Evolutionary conservation across 768 basidiomycete species (phyloP), one percentile per base, ranked within the genome.

Genomic region (Mycena haematopus): DNA sequence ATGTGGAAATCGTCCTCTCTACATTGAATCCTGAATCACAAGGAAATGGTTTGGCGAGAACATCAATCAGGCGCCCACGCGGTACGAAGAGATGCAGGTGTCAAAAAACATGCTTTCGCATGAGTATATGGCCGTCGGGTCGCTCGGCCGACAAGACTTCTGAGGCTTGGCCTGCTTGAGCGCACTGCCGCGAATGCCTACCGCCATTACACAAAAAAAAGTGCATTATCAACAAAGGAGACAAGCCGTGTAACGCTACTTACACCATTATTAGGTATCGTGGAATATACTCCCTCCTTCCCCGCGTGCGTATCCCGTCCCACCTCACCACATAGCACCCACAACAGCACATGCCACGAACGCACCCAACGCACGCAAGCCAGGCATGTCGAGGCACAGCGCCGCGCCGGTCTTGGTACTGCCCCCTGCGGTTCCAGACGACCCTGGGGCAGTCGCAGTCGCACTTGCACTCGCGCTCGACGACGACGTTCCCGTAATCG

Each of bases 371-470:
- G 36, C 35, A 29, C 33, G 47, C 24, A 51, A 2, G n/a, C 60
- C 8, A 15, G 62, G 56, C 42, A 29, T 24, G 17, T 9, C 14
- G 4, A 52, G 55, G 2, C 56, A 44, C 13, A 22, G 45, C 14
- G 62, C 62, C 33, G 42, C 62, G 7, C 55, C 62, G 3, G 62
- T 57, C 11, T 24, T 56, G 15, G n/a, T n/a, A n/a, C n/a, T n/a
- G n/a, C n/a, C n/a, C n/a, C 47, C 35, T 2, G 29, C 29, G 29
- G 45, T 49, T 9, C 29, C 29, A 7, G 54, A 22, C 35, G 53
- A 15, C 44, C 45, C n/a, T 13, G 59, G 8, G 19, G 59, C 47
- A 6, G 36, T 36, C n/a, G 15, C 63, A 24, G 25, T 42, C 36
- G 52, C 52, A 15, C 35, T 47, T 24, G 24, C 56, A 31, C 55